These are phyloP conservation scores for Trichophyton rubrum DNA, from an alignment of 2,329 filamentous ascomycete genomes.

Conservation along the genomic window DNA sequence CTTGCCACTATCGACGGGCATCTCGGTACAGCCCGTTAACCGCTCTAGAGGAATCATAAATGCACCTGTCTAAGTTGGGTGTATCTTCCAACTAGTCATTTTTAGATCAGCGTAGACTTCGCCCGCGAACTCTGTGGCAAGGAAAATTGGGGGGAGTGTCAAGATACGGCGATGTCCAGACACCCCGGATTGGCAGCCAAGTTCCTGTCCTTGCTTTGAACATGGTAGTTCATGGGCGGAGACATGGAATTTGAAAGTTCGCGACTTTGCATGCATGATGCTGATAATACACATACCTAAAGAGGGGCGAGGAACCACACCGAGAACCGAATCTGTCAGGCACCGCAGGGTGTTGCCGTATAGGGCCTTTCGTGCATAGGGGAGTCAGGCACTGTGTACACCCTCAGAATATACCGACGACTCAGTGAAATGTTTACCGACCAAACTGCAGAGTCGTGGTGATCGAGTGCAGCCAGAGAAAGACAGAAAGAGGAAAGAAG, in stretches of 20 bases:
- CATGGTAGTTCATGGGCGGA: neutral
- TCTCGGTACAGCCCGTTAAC: neutral
- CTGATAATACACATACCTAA: neutral
- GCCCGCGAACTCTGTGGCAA: neutral
- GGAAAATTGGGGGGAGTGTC: too few relatives aligned
- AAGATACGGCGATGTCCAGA: neutral
- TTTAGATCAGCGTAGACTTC: neutral
- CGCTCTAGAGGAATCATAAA: neutral
- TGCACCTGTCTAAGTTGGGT: too few relatives aligned
- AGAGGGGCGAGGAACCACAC: neutral
- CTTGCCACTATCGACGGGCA: neutral
- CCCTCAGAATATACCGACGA: too few relatives aligned
- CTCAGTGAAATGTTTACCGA: too few relatives aligned
- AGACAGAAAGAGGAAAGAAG: neutral
- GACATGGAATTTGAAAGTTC: neutral
- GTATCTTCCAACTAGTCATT: too few relatives aligned
- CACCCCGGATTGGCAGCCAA: too few relatives aligned
- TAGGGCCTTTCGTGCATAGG: too few relatives aligned
- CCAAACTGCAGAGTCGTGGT: too few relatives aligned
- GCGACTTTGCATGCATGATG: neutral
- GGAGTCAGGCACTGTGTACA: too few relatives aligned
- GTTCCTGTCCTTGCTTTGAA: too few relatives aligned
- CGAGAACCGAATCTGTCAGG: neutral
- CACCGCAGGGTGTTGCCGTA: too few relatives aligned
- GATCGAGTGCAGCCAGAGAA: neutral